Base-by-base conservation (phyloP, 2,329 filamentous ascomycete species). In the Nemania diffusa region DNA sequence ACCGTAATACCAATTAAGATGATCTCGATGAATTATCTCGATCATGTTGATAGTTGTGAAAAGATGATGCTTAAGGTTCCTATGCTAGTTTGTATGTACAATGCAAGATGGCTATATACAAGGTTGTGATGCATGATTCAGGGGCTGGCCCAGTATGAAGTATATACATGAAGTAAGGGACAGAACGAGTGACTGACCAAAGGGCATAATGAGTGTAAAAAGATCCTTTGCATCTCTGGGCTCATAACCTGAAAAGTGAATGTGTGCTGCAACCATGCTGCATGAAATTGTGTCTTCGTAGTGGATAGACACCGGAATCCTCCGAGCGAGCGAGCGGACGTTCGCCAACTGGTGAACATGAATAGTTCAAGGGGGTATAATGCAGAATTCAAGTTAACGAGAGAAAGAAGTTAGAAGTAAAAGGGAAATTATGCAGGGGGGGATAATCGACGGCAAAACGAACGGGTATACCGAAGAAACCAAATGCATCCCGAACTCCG, bases 51-150 rank as follows among this genome's bases (percentile, higher is more conserved):
- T 20, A 17, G 17, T 32, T 27, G 44, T 40, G 44, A 64, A 6
- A 40, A 37, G 29, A 26, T 37, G 11, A 55, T 59, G 46, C 8
- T 55, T 32, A 9, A 59, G 24, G 9, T 51, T 44, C n/a, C 17
- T 53, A 64, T 53, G 64, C 24, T 42, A 27, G n/a, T 57, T 40
- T 60, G 37, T 67, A 64, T 69, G 64, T 67, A 69, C 67, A 69
- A 50, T 62, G 56, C 55, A 55, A 51, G 34, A 52, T 46, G 37
- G 60, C 63, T 69, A 69, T 69, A 63, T 69, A 63, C 63, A 66
- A 60, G 11, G 9, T 22, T 40, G 15, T 24, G 27, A 40, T 22
- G 6, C 7, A 34, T 57, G 24, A 64, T 29, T 44, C 52, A 24
- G 27, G 27, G 37, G 34, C 32, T 58, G 46, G 44, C 58, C 40